These are phyloP conservation scores for Jamesozyma gamospora DNA, from an alignment of 805 yeast species.

Conservation along the genomic window DNA sequence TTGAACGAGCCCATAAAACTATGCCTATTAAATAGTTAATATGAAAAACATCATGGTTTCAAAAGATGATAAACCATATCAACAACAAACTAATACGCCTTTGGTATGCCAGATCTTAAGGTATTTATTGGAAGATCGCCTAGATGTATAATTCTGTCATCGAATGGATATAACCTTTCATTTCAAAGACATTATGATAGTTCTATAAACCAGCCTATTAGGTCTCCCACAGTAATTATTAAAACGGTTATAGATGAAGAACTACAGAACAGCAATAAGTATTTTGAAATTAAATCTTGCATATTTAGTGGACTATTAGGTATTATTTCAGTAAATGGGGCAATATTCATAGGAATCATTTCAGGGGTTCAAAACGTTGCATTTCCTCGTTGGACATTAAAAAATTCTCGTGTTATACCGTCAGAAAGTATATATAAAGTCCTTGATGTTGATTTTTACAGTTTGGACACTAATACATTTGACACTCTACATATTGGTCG, in stretches of 20 bases:
- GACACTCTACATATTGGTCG: constrained; percentile 32
- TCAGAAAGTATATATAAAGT: constrained; percentile 45
- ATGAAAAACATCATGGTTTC: too few relatives aligned
- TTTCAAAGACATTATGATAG: constrained; percentile 33
- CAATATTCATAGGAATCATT: constrained; percentile 48
- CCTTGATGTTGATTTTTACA: constrained; percentile 53
- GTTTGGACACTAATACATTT: constrained; percentile 47
- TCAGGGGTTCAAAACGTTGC: constrained; percentile 47
- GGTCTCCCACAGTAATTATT: constrained; percentile 35
- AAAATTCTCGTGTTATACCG: constrained; percentile 20
- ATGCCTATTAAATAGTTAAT: too few relatives aligned
- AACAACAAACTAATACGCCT: background rate
- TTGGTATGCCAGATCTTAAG: constrained; percentile 1
- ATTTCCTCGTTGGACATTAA: constrained; percentile 36
- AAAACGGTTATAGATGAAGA: constrained; percentile 41
- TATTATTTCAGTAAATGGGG: constrained; percentile 42
- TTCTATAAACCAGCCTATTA: constrained; percentile 14
- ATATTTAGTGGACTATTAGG: constrained; percentile 53
- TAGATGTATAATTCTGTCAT: constrained; percentile 57
- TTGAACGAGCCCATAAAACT: too few relatives aligned
- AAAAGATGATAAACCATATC: too few relatives aligned
- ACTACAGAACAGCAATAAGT: constrained; percentile 29
- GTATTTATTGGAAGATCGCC: constrained; percentile 53
- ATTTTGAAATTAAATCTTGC: constrained; percentile 31
- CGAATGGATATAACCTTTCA: constrained; percentile 48